Evolutionary conservation across 805 yeast genomes (phyloP), one percentile per base, ranked within the genome.

Genomic region (Barnettozyma wickerhamii): DNA sequence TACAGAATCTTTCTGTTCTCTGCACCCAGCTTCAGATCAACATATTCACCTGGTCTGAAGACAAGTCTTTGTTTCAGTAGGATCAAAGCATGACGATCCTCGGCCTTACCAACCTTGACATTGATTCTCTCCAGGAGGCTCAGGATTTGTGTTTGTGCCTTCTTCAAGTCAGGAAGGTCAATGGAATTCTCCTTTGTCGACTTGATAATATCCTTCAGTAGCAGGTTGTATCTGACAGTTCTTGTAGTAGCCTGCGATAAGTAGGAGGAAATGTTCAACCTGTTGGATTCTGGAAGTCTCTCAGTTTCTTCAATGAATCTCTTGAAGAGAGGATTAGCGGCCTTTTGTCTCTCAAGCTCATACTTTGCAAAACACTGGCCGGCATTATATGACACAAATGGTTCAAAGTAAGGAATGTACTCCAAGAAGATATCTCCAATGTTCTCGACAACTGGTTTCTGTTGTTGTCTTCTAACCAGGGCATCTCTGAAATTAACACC

Each of bases 241-340:
- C 99, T 77, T 13, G 96, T 89, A 2, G 95, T 90, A 38, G 98
- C 97, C 56, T 91, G 95, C 6, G 96, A 87, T 48, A 93, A 71
- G 56, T 89, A 93, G 0, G 98, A 93, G 19, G 91, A 85, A 40
- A 93, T 80, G 63, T 95, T 97, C 45, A 91, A 78, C 64, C 89
- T 86, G 55, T 95, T 75, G 28, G 88, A 77, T 66, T 86, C 96
- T 4, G 87, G 87, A 49, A 84, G 69, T 55, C 87, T 77, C 53
- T 86, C 95, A 5, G 90, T 84, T 42, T 88, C 96, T 56, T 87
- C 95, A 42, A 91, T 86, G 61, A 93, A 93, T 55, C 93, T 70
- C n/a, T 95, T 90, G 68, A 93, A 91, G 46, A 84, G 76, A 35
- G 95, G 83, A 62, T 93, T 93, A 23, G 84, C 85, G 37, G 88